Conservation (phyloP, 2,329 filamentous ascomycete genomes). For the Dichotomopilus funicola region DNA sequence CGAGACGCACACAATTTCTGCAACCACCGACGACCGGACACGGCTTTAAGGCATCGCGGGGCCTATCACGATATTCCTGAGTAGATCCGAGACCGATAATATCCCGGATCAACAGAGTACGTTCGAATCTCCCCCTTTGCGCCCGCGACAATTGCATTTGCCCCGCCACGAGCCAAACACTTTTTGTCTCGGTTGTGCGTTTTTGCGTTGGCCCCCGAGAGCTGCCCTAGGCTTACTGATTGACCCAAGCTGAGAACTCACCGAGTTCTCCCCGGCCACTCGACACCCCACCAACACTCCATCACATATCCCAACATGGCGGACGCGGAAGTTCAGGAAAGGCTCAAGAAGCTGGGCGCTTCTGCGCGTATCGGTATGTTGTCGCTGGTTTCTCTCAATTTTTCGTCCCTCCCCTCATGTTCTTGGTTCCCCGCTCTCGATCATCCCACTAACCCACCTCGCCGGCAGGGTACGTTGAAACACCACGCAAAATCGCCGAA, state of each 20-base stretch:
- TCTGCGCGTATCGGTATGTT: constrained; percentile 61
- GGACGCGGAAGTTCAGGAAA: constrained; percentile 52
- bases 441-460: constrained; percentile 20
- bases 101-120: constrained; percentile 20
- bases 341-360: constrained; percentile 53
- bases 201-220: constrained; percentile 2
- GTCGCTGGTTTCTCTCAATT: constrained; percentile 4
- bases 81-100: constrained; percentile 16
- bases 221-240: constrained; percentile 20
- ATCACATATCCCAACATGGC: constrained; percentile 35
- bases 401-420: neutral
- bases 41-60: constrained; percentile 21
- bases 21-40: constrained; percentile 22
- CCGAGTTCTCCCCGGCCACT: constrained; percentile 17
- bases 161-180: neutral
- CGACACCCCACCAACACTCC: constrained; percentile 14
- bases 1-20: constrained; percentile 28
- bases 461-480: constrained; percentile 27
- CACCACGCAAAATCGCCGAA: constrained; percentile 6
- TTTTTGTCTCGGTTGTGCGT: neutral
- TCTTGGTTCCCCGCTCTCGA: constrained; percentile 9
- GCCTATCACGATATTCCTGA: constrained; percentile 21
- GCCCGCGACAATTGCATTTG: constrained; percentile 1
- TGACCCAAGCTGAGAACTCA: constrained; percentile 21
- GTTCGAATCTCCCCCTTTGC: constrained; percentile 12